Evolutionary conservation across 2,329 filamentous ascomycete genomes (phyloP), one percentile per base, ranked within the genome.

Genomic region (Gyromitra esculenta): DNA sequence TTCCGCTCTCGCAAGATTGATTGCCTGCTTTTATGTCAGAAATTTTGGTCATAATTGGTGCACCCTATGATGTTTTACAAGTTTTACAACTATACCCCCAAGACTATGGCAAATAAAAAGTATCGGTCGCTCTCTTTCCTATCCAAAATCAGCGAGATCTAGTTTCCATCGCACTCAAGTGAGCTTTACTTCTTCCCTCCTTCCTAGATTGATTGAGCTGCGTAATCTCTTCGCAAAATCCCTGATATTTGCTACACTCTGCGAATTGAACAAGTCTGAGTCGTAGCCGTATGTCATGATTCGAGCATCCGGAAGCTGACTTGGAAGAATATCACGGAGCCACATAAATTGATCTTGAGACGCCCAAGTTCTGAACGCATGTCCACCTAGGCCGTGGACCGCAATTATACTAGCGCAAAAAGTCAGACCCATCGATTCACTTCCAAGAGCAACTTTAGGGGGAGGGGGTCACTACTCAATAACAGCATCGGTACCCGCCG

Each of bases 241-340:
- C 4, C 21, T 15, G 7, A 72, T 41, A 1, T 43, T 41, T 2
- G 35, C 59, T 5, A 45, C 41, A 15, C 48, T 41, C 1, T 43
- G 6, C 0, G 59, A 71, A 11, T 15, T 18, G 5, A 35, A 35
- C 1, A 76, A 5, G 6, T 48, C 37, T 15, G 75, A 75, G 39
- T 75, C 48, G 18, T 76, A 77, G 0, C 75, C 75, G 31, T 66
- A 77, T 1, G 75, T 77, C 31, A 75, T 52, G 48, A 77, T 76
- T 6, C 75, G 66, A 7, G 69, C 60, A 1, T 43, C 57, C 18
- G 65, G 54, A 1, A 70, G 18, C 25, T 62, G 21, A 5, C 35
- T 9, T 0, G 72, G 75, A 7, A 77, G 75, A 37, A 77, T 67
- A 52, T 77, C 75, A 1, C 68, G 62, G 7, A 75, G 59, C 75